These are phyloP conservation scores for Keqinozyma sinolaborantium DNA, from an alignment of 1,139 yeast species.

Conservation along the genomic window DNA sequence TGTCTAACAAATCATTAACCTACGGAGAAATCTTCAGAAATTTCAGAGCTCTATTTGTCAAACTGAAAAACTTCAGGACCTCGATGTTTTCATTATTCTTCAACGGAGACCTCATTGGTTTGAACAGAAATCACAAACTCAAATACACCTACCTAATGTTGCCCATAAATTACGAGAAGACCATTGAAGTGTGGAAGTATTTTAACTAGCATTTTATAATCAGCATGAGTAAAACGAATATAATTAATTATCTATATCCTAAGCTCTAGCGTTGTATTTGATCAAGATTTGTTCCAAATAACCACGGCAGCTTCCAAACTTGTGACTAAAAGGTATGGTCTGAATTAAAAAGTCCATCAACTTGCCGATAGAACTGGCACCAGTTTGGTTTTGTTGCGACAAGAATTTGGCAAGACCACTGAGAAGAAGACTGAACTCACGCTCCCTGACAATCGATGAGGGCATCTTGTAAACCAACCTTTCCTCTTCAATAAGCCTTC, in stretches of 20 bases:
- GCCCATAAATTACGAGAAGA: conserved; percentile 31
- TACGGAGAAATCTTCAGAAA: conserved; percentile 35
- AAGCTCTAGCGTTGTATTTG: conserved; percentile 1
- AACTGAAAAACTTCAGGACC: conserved; percentile 27
- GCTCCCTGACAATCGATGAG: conserved; percentile 31
- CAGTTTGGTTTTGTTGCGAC: conserved; percentile 5
- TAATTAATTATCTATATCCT: too few species aligned
- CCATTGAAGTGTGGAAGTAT: conserved; percentile 29
- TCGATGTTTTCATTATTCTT: conserved; percentile 25
- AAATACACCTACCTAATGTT: conserved; percentile 41
- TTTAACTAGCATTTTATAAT: conserved; percentile 7
- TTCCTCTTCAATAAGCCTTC: conserved; percentile 34
- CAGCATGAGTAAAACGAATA: too few species aligned
- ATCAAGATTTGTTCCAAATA: conserved; percentile 2
- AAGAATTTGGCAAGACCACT: conserved; percentile 17
- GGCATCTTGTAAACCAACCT: conserved; percentile 28
- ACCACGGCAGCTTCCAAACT: conserved; percentile 15
- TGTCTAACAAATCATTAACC: conserved; percentile 39
- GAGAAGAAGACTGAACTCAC: conserved; percentile 26
- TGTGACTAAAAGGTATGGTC: conserved; percentile 20
- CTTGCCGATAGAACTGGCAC: conserved; percentile 8
- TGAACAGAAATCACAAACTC: conserved; percentile 27
- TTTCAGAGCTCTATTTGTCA: conserved; percentile 27
- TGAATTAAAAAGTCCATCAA: conserved; percentile 21
- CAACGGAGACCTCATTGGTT: conserved; percentile 27